phyloP scores from a whole-genome alignment of 192 early-diverging fungal genomes.

The Borealophlyctis nickersoniae region DNA sequence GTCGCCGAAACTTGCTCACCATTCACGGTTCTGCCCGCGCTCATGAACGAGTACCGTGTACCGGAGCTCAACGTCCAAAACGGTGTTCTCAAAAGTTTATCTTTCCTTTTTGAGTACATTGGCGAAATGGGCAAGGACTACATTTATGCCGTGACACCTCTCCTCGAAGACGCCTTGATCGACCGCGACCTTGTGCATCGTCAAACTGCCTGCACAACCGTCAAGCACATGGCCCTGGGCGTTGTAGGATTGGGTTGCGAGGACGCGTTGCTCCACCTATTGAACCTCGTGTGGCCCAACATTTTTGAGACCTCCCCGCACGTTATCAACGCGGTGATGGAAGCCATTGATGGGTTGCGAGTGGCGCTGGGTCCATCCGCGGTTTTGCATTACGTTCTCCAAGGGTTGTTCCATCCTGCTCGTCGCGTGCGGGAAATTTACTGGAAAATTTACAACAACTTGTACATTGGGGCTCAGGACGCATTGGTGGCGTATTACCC shows the following conservation, averaged over 20 bases:
- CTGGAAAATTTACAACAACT: constrained; percentile 97
- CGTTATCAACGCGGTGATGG: constrained; percentile 96
- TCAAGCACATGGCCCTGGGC: constrained; percentile 95
- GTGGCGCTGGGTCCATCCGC: constrained; percentile 84
- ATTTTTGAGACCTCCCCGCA: constrained; percentile 94
- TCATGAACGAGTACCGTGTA: constrained; percentile 99
- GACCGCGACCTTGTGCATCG: constrained; percentile 97
- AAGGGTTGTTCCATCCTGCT: constrained; percentile 97
- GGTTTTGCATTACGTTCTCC: constrained; percentile 82
- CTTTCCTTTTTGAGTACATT: constrained; percentile 98
- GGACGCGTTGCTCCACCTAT: constrained; percentile 87
- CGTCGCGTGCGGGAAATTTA: constrained; percentile 93
- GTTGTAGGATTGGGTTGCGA: constrained; percentile 90
- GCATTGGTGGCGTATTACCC: constrained; percentile 91
- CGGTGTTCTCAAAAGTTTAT: constrained; percentile 91
- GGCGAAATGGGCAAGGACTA: constrained; percentile 98
- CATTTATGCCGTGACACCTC: constrained; percentile 91
- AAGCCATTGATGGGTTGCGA: constrained; percentile 91
- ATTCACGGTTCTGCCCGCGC: constrained; percentile 94
- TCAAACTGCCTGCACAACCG: constrained; percentile 92
- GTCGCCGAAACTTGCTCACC: constrained; percentile 97
- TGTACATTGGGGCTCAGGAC: constrained; percentile 90
- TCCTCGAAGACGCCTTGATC: constrained; percentile 94
- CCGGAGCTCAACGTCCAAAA: constrained; percentile 99
- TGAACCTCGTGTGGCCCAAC: constrained; percentile 98